These are phyloP conservation scores for Forsythia viridissima DNA, from an alignment of 257 asterid genomes.

Conservation along the genomic window DNA sequence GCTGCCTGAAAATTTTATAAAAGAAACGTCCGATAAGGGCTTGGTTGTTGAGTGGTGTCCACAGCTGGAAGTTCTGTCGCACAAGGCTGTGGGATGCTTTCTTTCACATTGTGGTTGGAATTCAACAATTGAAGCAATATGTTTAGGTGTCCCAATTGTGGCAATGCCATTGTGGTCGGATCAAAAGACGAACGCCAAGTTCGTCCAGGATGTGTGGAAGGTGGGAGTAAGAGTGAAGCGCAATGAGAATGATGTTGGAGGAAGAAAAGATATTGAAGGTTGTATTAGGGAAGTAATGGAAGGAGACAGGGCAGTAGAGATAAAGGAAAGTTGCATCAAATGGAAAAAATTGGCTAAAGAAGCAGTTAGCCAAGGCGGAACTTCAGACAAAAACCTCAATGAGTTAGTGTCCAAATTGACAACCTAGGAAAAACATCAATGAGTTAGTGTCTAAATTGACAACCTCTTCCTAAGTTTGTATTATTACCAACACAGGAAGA, in stretches of 20 bases:
- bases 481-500: no score
- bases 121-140: slow-evolving; percentile 35
- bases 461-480: no score
- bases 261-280: slow-evolving; percentile 55
- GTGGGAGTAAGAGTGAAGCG: slow-evolving; percentile 54
- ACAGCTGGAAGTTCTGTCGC: slow-evolving; percentile 52
- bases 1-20: slow-evolving; percentile 38
- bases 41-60: slow-evolving; percentile 62
- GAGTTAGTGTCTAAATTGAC: slow-evolving; percentile 20
- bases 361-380: slow-evolving; percentile 61
- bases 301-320: slow-evolving; percentile 40
- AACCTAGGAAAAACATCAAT: no score
- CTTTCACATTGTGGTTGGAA: slow-evolving; percentile 70
- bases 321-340: slow-evolving; percentile 53
- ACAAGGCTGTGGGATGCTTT: slow-evolving; percentile 62
- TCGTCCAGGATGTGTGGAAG: slow-evolving; percentile 65
- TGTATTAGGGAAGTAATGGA: slow-evolving; percentile 21
- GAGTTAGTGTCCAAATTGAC: slow-evolving; percentile 14
- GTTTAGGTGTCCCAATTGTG: slow-evolving; percentile 75
- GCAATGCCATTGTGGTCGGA: slow-evolving; percentile 88
- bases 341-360: slow-evolving; percentile 60
- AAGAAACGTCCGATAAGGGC: slow-evolving; percentile 29
- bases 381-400: slow-evolving; percentile 48
- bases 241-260: slow-evolving; percentile 40
- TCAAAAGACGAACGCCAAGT: slow-evolving; percentile 67